Evolutionary conservation across 768 basidiomycete genomes (phyloP), one percentile per base, ranked within the genome.

Genomic region (Lyophyllum shimeji): DNA sequence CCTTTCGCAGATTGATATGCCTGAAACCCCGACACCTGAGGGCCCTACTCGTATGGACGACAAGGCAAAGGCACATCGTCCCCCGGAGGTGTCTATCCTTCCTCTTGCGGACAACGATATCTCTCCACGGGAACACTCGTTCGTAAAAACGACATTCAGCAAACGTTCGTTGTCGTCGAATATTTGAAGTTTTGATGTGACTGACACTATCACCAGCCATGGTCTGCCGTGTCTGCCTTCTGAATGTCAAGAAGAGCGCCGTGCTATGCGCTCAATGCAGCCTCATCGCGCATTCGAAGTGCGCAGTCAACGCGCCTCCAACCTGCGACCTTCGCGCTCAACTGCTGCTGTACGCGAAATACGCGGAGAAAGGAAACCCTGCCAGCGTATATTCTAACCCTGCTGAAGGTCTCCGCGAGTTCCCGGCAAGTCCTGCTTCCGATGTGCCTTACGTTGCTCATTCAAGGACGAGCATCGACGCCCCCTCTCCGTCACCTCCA

Each of bases 91-190:
- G 24, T 75, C 79, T 17, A 63, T 72, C 50, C 71, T 69, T 45
- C 74, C 73, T 40, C 73, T 64, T 46, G 74, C 68, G 18, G 70
- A 79, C 58, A 74, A 74, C 62, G 80, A 82, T 12, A 81, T 88
- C 59, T 82, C 83, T 3, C 82, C 86, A 18, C 81, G 83, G 46
- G 81, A 87, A 34, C 95, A 97, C 65, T 80, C 82, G 12, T 95
- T 96, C 68, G 89, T 96, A 27, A 95, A 92, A 75, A 95, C 93
- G 3, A 89, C 89, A 8, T 97, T 98, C 70, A 86, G 87, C 65
- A 95, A 95, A 77, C 84, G 95, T 97, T 67, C 69, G 90, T 76
- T 42, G 58, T 13, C 46, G 9, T 25, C 43, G 62, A 12, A 60
- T 55, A 49, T 50, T 29, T 21, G 33, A 33, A 48, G 55, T 24